Evolutionary conservation across 257 asterid genomes (phyloP).

Genomic region (Salvia miltiorrhiza): DNA sequence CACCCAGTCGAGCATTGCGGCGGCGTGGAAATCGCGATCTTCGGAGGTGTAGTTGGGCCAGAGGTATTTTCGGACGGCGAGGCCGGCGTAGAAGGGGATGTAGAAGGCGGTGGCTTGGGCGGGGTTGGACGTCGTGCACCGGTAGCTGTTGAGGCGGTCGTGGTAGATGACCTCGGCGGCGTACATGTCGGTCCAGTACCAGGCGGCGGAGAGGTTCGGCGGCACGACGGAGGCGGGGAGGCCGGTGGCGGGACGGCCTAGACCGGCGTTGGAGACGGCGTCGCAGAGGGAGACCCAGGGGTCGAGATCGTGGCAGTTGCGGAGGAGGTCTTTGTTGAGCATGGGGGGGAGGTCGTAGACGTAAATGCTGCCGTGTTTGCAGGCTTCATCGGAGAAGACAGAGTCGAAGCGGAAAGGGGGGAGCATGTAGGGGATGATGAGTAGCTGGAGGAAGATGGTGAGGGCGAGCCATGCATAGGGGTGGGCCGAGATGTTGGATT

Average conservation of each 20-base stretch:
- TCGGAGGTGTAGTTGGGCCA: slow-evolving; percentile 48
- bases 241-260: slow-evolving; percentile 52
- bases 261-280: slow-evolving; percentile 54
- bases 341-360: slow-evolving; percentile 50
- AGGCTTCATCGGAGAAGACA: slow-evolving; percentile 14
- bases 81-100: slow-evolving; percentile 63
- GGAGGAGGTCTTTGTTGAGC: slow-evolving; percentile 41
- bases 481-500: slow-evolving; percentile 34
- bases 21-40: slow-evolving; percentile 47
- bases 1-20: slow-evolving; percentile 48
- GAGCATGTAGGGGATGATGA: slow-evolving; percentile 31
- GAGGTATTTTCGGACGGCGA: slow-evolving; percentile 55
- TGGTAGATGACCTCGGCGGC: slow-evolving; percentile 62
- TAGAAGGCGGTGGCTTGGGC: slow-evolving; percentile 43
- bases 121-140: slow-evolving; percentile 32
- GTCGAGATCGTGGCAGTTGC: slow-evolving; percentile 45
- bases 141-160: slow-evolving; percentile 24
- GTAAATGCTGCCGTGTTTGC: slow-evolving; percentile 39
- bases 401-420: slow-evolving; percentile 23
- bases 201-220: slow-evolving; percentile 33
- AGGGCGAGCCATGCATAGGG: slow-evolving; percentile 36
- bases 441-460: slow-evolving; percentile 35
- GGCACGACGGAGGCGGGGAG: slow-evolving; percentile 35
- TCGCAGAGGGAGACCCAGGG: slow-evolving; percentile 57
- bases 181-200: slow-evolving; percentile 69